Percentiles rank a stretch among this genome's conserved stretches.
phyloP scores from a whole-genome alignment of 768 basidiomycete species.

The Coprinellus aureogranulatus region DNA sequence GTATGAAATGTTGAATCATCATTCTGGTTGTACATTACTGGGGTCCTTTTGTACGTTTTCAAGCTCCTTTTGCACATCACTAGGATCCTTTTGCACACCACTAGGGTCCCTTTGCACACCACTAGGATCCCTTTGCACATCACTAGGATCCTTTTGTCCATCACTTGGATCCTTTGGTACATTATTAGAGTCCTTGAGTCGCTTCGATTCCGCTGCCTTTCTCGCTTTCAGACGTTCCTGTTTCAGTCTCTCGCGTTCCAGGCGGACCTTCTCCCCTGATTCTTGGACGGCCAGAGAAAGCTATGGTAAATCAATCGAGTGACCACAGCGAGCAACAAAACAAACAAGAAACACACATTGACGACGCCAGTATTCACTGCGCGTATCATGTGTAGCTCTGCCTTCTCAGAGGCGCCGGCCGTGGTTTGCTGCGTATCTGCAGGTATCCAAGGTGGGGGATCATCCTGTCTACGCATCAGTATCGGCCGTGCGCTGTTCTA shows the following conservation, averaged over 20 bases:
- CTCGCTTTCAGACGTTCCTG: slow-evolving; percentile 18
- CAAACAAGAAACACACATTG: slow-evolving; percentile 45
- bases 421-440: slow-evolving; percentile 71
- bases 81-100: no score
- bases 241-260: slow-evolving; percentile 23
- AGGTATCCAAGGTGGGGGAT: slow-evolving; percentile 79
- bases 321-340: slow-evolving; percentile 1
- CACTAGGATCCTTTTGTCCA: no score
- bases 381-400: slow-evolving; percentile 72
- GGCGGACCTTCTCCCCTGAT: slow-evolving; percentile 64
- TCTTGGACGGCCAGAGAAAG: slow-evolving; percentile 78
- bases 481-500: background rate
- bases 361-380: slow-evolving; percentile 84
- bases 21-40: slow-evolving; percentile 23
- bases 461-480: slow-evolving; percentile 29
- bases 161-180: no score
- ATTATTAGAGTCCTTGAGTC: slow-evolving; percentile 18
- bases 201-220: slow-evolving; percentile 13
- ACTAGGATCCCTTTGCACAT: no score
- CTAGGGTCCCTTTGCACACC: no score
- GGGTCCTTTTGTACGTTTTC: no score
- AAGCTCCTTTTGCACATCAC: no score
- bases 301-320: no score
- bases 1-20: slow-evolving; percentile 43
- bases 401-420: slow-evolving; percentile 55